Conservation (phyloP, 106 monocot genomes). For the Hemerocallis citrina region DNA sequence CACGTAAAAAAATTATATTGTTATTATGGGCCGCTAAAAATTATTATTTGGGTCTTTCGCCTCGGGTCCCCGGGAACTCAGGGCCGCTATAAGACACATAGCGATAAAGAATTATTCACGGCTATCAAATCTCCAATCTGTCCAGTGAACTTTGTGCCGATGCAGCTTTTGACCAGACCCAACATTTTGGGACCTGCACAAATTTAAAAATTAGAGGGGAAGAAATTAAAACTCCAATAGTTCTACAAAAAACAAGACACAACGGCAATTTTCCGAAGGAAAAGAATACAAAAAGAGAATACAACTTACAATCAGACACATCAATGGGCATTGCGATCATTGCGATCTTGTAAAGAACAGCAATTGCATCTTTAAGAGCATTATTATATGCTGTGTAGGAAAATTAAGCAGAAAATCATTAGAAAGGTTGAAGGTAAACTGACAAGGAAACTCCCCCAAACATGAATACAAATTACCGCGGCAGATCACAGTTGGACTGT, state of each 20-base stretch:
- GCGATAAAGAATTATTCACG: conserved; percentile 31
- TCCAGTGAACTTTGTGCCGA: conserved; percentile 96
- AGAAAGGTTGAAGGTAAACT: neutral
- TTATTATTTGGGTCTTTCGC: too few species aligned
- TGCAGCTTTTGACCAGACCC: conserved; percentile 84
- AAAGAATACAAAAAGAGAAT: too few species aligned
- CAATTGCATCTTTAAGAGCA: conserved; percentile 91
- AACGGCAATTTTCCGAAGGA: too few species aligned
- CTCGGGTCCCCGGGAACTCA: too few species aligned
- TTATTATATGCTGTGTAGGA: conserved; percentile 71
- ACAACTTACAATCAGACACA: conserved; percentile 75
- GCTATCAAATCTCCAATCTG: conserved; percentile 93
- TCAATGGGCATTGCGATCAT: conserved; percentile 80
- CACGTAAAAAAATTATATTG: too few species aligned
- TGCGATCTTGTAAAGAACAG: conserved; percentile 88
- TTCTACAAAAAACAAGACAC: neutral
- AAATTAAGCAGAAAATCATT: conserved; percentile 7
- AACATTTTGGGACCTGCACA: conserved; percentile 53
- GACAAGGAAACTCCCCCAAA: neutral
- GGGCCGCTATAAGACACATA: too few species aligned
- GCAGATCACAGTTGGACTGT: conserved; percentile 90
- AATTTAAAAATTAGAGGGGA: conserved; percentile 2
- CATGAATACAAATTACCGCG: conserved; percentile 48
- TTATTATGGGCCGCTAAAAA: too few species aligned
- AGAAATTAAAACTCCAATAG: conserved; percentile 1